These are phyloP conservation scores for Fraxinus quadrangulata DNA, from an alignment of 257 asterid species.

Conservation along the genomic window DNA sequence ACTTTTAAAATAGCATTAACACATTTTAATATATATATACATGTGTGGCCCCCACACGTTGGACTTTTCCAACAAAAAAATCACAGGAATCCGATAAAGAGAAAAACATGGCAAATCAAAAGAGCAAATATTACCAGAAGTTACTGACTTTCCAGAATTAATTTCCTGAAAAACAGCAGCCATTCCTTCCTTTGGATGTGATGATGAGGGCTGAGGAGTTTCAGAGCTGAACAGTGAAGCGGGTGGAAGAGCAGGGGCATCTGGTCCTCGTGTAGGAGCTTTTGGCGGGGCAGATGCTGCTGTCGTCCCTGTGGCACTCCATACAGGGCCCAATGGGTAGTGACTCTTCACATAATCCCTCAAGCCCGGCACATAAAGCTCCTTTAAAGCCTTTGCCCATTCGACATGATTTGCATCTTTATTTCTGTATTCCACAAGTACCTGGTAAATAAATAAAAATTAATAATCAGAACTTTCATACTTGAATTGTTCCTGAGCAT, in stretches of 20 bases:
- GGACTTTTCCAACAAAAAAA: neutral
- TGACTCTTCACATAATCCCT: slow-evolving; percentile 90
- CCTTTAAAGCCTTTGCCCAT: slow-evolving; percentile 97
- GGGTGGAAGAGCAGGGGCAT: slow-evolving; percentile 87
- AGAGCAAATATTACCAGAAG: slow-evolving; percentile 52
- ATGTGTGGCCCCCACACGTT: too few relatives aligned
- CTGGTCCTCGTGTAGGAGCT: slow-evolving; percentile 48
- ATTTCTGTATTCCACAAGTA: slow-evolving; percentile 88
- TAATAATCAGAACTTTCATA: slow-evolving; percentile 7
- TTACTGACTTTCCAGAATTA: slow-evolving; percentile 75
- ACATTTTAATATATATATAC: too few relatives aligned
- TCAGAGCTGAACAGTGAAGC: slow-evolving; percentile 76
- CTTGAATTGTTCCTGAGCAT: neutral
- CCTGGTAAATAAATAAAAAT: slow-evolving; percentile 38
- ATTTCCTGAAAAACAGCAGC: slow-evolving; percentile 92
- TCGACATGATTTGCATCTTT: slow-evolving; percentile 90
- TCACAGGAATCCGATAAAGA: too few relatives aligned
- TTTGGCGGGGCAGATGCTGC: slow-evolving; percentile 54
- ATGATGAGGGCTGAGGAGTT: slow-evolving; percentile 68
- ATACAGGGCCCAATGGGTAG: slow-evolving; percentile 93
- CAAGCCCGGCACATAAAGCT: slow-evolving; percentile 87
- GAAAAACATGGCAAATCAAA: too few relatives aligned
- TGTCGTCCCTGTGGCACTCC: slow-evolving; percentile 78
- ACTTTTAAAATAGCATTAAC: too few relatives aligned
- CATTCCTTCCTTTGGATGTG: slow-evolving; percentile 87